Base-by-base conservation (phyloP, 768 basidiomycete genomes). In the Leccinum disarticulatum region DNA sequence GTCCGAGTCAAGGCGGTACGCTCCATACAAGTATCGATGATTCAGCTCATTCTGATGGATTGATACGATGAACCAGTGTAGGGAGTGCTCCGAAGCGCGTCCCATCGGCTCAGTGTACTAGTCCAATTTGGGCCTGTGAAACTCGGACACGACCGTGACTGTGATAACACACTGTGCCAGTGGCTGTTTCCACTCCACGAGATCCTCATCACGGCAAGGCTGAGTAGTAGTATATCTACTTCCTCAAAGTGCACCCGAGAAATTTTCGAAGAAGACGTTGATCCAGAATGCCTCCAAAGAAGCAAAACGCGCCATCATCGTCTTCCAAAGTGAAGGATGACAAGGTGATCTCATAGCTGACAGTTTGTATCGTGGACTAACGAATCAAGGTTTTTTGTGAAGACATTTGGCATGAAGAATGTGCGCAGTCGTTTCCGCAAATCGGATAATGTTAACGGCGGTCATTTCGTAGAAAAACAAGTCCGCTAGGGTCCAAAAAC, bases 331-430 rank as follows among this genome's bases (percentile, higher is more conserved):
- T 85, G 67, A 88, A 88, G 74, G 89, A 90, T 2, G 90, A 92
- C 80, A 92, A 91, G 86, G 90, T 88, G 67, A 64, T 68, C 73
- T 68, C 36, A 64, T 60, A 53, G 61, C 56, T 62, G 60, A 46
- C 7, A 10, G 54, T 51, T 50, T 46, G 28, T 51, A 59, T 54
- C 52, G 33, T 61, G 51, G 58, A 70, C 66, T 75, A 65, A 69
- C 62, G 71, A 64, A 64, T 64, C 56, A 61, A 66, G 62, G 76
- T 70, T 60, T 60, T 60, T 56, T 63, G 60, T 56, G 57, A 75
- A 92, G 91, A 93, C 91, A 55, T 93, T 93, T 76, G 91, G 91
- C 55, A 76, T 93, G 84, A 93, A 93, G 81, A 92, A 93, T 74
- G 91, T 91, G 62, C 64, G 87, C 79, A 60, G 52, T 58, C 48